Evolutionary conservation across 2,329 filamentous ascomycete species (phyloP).

Genomic region (Trichoderma brevicompactum): DNA sequence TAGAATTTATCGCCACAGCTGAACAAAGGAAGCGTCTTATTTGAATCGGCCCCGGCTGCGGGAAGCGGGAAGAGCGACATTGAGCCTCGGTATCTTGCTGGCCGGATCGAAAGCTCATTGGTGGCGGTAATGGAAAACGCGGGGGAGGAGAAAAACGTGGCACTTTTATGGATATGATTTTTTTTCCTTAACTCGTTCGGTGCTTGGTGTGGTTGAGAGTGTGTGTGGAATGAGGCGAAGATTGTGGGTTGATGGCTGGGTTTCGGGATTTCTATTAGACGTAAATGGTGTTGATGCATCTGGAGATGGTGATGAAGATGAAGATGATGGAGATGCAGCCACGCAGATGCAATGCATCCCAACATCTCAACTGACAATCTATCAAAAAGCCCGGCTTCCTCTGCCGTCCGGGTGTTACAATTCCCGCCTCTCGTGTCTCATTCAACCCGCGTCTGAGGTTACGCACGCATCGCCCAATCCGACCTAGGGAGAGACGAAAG

Average conservation of each 20-base stretch:
- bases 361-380: neutral
- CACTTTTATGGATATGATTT: neutral
- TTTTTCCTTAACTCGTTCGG: no score
- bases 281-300: no score
- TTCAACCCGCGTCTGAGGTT: neutral
- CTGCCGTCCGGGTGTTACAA: no score
- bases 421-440: neutral
- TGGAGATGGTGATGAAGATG: neutral
- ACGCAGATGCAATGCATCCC: neutral
- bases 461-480: neutral
- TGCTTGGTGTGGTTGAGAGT: no score
- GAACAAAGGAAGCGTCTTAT: neutral
- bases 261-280: no score
- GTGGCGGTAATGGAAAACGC: neutral
- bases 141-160: slow-evolving; percentile 7
- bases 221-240: no score
- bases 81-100: slow-evolving; percentile 26
- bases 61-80: neutral
- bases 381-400: neutral
- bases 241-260: no score
- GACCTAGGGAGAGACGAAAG: neutral
- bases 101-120: slow-evolving; percentile 16
- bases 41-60: no score
- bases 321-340: neutral
- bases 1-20: neutral